Conservation (phyloP, 768 basidiomycete genomes). For the Tulasnella sp. region DNA sequence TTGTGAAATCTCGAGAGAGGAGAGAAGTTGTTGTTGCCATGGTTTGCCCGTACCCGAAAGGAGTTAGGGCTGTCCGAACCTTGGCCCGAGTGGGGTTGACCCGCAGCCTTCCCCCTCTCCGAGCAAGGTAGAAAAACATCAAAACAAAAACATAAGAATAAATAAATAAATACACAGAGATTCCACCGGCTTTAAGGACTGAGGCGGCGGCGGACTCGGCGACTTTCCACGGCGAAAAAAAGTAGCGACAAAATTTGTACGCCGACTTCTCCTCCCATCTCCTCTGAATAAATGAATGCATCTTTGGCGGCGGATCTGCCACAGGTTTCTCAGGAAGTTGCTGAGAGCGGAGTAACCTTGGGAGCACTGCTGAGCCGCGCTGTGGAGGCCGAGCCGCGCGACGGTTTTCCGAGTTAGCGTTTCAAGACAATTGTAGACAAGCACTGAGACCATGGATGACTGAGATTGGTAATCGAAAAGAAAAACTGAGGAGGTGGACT, state of each 20-base stretch:
- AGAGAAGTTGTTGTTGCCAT: conserved; percentile 7
- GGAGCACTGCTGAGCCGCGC: not conserved
- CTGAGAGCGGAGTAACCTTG: not conserved
- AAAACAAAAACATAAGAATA: not conserved
- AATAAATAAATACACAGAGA: not conserved
- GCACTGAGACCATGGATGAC: not conserved
- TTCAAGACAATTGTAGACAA: not conserved
- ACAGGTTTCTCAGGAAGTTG: conserved; percentile 9
- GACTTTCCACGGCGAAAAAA: conserved; percentile 9
- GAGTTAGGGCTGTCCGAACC: conserved; percentile 19
- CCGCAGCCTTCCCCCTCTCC: conserved; percentile 3
- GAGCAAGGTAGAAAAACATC: conserved; percentile 15
- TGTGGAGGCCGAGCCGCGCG: not conserved
- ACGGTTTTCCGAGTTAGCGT: not conserved
- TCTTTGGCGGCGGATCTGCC: conserved; percentile 15
- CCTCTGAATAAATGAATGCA: not conserved
- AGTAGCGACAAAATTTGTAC: not conserved
- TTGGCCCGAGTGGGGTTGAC: conserved; percentile 11
- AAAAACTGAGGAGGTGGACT: not conserved
- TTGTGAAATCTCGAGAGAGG: conserved; percentile 17
- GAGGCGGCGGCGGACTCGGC: conserved; percentile 16
- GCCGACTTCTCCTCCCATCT: not conserved
- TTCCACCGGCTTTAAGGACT: conserved; percentile 10
- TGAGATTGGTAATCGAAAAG: not conserved
- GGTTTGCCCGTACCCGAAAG: not conserved